Evolutionary conservation across 176 grass and related monocot species (phyloP).

Genomic region (Zoysia japonica): DNA sequence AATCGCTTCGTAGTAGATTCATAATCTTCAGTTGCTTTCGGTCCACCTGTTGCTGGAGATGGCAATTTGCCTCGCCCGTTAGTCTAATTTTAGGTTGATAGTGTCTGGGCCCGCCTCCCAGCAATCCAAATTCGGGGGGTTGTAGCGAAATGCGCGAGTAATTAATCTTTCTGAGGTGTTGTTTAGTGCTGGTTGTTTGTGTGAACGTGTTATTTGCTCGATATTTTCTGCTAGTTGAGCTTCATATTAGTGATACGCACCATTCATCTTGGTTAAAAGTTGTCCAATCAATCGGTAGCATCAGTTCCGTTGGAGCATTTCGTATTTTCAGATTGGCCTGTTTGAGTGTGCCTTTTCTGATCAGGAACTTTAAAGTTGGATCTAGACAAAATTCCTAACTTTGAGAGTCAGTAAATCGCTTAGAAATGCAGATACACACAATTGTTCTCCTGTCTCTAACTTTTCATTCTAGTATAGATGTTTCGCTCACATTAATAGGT

Average conservation of each 20-base stretch:
- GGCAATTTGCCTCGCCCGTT: not conserved
- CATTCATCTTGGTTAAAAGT: not conserved
- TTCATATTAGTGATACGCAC: not conserved
- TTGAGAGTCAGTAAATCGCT: not conserved
- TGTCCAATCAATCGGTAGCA: not conserved
- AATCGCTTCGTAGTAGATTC: conserved; percentile 14
- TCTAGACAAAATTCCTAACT: not conserved
- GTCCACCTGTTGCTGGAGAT: not conserved
- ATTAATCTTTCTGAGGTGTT: not conserved
- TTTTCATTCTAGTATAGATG: conserved; percentile 26
- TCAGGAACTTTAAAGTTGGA: not conserved
- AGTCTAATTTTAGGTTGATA: not conserved
- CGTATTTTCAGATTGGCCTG: not conserved
- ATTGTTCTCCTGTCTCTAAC: not conserved
- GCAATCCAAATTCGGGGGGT: not conserved
- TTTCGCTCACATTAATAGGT: not conserved
- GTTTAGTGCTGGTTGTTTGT: not conserved
- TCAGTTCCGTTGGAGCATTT: not conserved
- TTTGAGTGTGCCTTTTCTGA: not conserved
- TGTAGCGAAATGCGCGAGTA: not conserved
- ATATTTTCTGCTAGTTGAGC: not conserved
- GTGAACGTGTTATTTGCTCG: not conserved
- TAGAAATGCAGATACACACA: not conserved
- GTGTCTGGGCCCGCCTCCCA: not conserved
- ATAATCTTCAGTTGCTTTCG: not conserved